Conservation (phyloP, 192 early-diverging fungal species). For the Backusella australiensis region DNA sequence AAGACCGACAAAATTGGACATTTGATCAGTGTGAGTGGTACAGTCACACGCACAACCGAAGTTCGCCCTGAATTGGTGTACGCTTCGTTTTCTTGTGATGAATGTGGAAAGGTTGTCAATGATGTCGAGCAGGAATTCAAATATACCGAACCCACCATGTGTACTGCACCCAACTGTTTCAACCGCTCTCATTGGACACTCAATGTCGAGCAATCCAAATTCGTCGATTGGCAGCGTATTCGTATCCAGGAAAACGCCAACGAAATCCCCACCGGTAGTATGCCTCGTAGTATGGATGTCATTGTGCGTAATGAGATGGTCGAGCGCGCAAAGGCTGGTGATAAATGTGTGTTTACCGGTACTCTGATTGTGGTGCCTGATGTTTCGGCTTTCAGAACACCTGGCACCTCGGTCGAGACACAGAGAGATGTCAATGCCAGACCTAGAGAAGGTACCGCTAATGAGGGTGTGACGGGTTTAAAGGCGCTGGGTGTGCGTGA, state of each 20-base stretch:
- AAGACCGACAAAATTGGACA: constrained; percentile 81
- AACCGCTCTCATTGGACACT: constrained; percentile 71
- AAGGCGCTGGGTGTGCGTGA: constrained; percentile 89
- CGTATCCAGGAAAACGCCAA: constrained; percentile 94
- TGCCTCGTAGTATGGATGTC: constrained; percentile 91
- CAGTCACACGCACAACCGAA: constrained; percentile 96
- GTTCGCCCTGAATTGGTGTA: constrained; percentile 92
- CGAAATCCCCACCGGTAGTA: constrained; percentile 95
- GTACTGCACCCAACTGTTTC: constrained; percentile 15
- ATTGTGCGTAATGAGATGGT: constrained; percentile 92
- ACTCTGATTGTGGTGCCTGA: constrained; percentile 92
- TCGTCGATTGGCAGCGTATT: constrained; percentile 97
- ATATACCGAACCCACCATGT: constrained; percentile 72
- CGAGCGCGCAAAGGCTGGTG: constrained; percentile 94
- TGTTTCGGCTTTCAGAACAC: constrained; percentile 75
- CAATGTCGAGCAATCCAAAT: constrained; percentile 79
- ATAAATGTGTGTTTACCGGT: constrained; percentile 87
- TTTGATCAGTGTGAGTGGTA: constrained; percentile 81
- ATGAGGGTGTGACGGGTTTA: constrained; percentile 82
- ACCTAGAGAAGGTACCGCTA: constrained; percentile 55
- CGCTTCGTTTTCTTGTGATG: constrained; percentile 88
- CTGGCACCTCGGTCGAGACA: constrained; percentile 56
- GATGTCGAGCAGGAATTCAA: constrained; percentile 96
- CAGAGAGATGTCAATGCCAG: constrained; percentile 50
- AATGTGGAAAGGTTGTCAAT: constrained; percentile 74